Percentiles rank a stretch among this genome's conserved stretches.
These are phyloP conservation scores for Colletotrichum lindemuthianum DNA, from an alignment of 2,329 filamentous ascomycete genomes.

Conservation along the genomic window DNA sequence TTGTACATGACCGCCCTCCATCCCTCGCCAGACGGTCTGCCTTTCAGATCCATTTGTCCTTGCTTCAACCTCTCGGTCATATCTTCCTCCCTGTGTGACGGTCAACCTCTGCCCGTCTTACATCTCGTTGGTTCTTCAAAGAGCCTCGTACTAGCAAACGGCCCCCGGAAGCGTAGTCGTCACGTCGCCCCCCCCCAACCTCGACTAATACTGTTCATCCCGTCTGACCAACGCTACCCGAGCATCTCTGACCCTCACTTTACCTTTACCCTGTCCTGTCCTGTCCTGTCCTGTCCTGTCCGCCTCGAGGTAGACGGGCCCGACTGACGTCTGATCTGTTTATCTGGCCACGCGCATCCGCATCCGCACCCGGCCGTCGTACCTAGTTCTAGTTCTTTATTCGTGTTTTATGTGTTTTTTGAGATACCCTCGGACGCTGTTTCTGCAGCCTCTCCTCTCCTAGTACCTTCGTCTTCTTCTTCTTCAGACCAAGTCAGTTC, in stretches of 20 bases:
- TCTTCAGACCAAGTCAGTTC: conserved; percentile 23
- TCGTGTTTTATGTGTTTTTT: conserved; percentile 29
- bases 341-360: conserved; percentile 6
- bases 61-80: conserved; percentile 3
- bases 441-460: conserved; percentile 12
- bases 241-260: conserved; percentile 23
- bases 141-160: conserved; percentile 18
- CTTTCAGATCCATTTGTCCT: background rate
- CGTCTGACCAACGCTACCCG: conserved; percentile 24
- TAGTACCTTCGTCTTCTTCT: background rate
- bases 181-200: background rate
- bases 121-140: conserved; percentile 14
- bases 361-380: conserved; percentile 15
- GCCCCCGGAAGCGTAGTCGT: conserved; percentile 8
- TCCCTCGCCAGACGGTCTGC: too few relatives aligned
- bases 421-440: conserved; percentile 33
- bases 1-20: too few relatives aligned
- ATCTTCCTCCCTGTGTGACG: conserved; percentile 13
- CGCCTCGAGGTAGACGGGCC: too few relatives aligned
- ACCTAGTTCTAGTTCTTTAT: background rate
- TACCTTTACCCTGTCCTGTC: too few relatives aligned
- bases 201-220: conserved; percentile 9
- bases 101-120: background rate
- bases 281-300: too few relatives aligned
- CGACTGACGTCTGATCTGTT: conserved; percentile 24